Evolutionary conservation across 345 rosid species (phyloP).

Genomic region (Eutrema heterophyllum): DNA sequence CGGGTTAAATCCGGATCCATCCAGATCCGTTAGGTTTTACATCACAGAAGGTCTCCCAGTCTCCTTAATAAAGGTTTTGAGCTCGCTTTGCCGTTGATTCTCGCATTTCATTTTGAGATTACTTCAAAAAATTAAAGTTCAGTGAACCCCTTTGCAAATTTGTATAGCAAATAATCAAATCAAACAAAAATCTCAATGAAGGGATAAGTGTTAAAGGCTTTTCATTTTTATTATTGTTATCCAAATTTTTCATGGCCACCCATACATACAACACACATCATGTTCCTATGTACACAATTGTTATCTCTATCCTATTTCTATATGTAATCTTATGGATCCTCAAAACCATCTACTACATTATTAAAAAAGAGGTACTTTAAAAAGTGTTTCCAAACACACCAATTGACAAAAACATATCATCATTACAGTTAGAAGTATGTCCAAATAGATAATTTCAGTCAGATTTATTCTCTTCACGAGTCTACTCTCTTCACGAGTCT

Average conservation of each 20-base stretch:
- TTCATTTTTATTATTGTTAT: neutral
- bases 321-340: neutral
- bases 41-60: neutral
- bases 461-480: too few species aligned
- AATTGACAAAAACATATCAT: too few species aligned
- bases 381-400: too few species aligned
- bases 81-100: neutral
- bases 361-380: too few species aligned
- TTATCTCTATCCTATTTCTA: neutral
- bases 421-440: too few species aligned
- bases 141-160: neutral
- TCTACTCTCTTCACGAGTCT: too few species aligned
- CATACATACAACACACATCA: neutral
- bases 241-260: constrained; percentile 6
- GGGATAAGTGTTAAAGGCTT: neutral
- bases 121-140: neutral
- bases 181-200: neutral
- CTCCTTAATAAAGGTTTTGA: neutral
- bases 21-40: neutral
- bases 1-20: neutral
- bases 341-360: too few species aligned
- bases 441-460: too few species aligned
- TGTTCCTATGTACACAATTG: neutral
- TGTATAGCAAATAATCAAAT: neutral
- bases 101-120: neutral